Conservation (phyloP, 2,329 filamentous ascomycete species). For the Neofusicoccum kwambonambiense region DNA sequence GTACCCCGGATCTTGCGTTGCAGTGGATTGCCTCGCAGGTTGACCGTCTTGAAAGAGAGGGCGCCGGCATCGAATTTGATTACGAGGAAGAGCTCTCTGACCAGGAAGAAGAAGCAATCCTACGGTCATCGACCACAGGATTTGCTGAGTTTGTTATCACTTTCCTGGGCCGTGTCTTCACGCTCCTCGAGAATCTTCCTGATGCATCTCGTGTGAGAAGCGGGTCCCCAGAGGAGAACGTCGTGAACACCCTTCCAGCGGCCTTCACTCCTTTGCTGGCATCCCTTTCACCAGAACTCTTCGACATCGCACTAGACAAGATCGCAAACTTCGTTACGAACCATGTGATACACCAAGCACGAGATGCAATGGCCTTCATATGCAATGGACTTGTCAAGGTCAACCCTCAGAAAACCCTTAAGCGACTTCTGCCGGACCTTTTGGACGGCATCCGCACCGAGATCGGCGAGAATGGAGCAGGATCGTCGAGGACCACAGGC, state of each 20-base stretch:
- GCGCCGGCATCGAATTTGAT: slow-evolving; percentile 79
- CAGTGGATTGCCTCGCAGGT: slow-evolving; percentile 94
- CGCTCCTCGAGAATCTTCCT: slow-evolving; percentile 88
- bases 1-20: slow-evolving; percentile 64
- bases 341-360: slow-evolving; percentile 93
- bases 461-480: slow-evolving; percentile 94
- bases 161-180: slow-evolving; percentile 91
- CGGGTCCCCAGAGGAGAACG: slow-evolving; percentile 92
- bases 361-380: slow-evolving; percentile 98
- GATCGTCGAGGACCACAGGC: slow-evolving; percentile 89
- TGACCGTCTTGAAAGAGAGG: slow-evolving; percentile 87
- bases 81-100: slow-evolving; percentile 80
- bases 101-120: slow-evolving; percentile 80
- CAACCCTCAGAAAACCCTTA: slow-evolving; percentile 88
- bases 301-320: slow-evolving; percentile 88
- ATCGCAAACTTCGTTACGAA: slow-evolving; percentile 86
- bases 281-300: slow-evolving; percentile 87
- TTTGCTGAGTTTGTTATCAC: slow-evolving; percentile 91
- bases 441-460: slow-evolving; percentile 91
- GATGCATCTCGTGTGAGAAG: slow-evolving; percentile 85
- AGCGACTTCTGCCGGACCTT: slow-evolving; percentile 85
- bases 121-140: slow-evolving; percentile 90
- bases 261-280: slow-evolving; percentile 88
- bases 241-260: slow-evolving; percentile 91
- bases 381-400: slow-evolving; percentile 96